phyloP scores from a whole-genome alignment of 306 rosid genomes.

The Hylodesmum podocarpum region DNA sequence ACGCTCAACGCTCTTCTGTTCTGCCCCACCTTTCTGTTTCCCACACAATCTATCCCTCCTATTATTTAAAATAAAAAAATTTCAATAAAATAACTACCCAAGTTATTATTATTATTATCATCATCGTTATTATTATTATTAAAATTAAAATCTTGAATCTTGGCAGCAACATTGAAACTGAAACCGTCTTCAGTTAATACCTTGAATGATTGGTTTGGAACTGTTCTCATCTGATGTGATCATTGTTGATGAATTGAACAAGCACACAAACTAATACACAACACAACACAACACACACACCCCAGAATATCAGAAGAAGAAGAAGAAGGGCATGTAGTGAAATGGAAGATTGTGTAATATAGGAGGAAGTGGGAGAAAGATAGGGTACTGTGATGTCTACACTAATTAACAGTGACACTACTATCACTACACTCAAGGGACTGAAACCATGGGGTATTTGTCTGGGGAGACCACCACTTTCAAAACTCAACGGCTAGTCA shows the following conservation, averaged over 20 bases:
- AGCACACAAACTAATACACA: neutral
- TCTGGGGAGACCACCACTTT: conserved; percentile 36
- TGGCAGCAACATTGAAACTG: conserved; percentile 4
- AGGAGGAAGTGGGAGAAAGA: neutral
- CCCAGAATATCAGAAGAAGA: neutral
- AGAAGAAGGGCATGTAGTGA: conserved; percentile 15
- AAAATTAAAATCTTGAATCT: conserved; percentile 14
- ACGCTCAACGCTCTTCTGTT: conserved; percentile 75
- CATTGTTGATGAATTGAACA: conserved; percentile 35
- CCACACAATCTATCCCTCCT: conserved; percentile 51
- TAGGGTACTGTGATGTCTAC: neutral
- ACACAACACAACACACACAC: neutral
- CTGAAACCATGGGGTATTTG: conserved; percentile 46
- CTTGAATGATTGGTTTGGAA: conserved; percentile 56
- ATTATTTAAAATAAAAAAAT: conserved; percentile 10
- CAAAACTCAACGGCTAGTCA: conserved; percentile 92
- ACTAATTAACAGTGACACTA: conserved; percentile 3
- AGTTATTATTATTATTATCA: neutral
- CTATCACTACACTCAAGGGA: neutral
- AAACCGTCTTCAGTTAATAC: conserved; percentile 31
- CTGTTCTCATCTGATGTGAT: conserved; percentile 55
- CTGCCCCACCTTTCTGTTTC: conserved; percentile 54
- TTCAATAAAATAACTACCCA: neutral
- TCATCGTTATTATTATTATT: neutral
- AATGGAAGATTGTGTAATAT: neutral